phyloP scores from a whole-genome alignment of 192 early-diverging fungal genomes.

The Linnemannia hyalina region DNA sequence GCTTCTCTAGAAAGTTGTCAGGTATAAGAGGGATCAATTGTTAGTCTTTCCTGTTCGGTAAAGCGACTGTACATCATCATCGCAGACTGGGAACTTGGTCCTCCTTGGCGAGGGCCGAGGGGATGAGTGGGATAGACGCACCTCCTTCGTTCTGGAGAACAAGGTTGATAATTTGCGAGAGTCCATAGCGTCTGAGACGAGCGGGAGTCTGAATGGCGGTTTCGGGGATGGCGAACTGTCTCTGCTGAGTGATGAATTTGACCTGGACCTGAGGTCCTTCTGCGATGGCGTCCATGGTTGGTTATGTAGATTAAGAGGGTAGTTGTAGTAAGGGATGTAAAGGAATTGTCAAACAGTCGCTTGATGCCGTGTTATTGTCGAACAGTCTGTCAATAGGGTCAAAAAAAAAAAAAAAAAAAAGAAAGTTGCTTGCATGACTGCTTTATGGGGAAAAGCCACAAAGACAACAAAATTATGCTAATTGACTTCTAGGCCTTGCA shows the following conservation, averaged over 20 bases:
- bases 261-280: slow-evolving; percentile 82
- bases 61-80: background rate
- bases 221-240: slow-evolving; percentile 82
- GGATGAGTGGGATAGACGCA: slow-evolving; percentile 5
- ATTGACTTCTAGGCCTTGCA: background rate
- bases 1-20: slow-evolving; percentile 63
- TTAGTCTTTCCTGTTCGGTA: background rate
- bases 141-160: slow-evolving; percentile 70
- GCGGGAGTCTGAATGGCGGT: slow-evolving; percentile 91
- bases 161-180: slow-evolving; percentile 96
- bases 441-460: slow-evolving; percentile 7
- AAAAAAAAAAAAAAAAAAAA: slow-evolving; percentile 40
- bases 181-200: slow-evolving; percentile 85
- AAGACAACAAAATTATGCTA: background rate
- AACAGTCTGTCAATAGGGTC: background rate
- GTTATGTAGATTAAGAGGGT: slow-evolving; percentile 1
- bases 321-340: background rate
- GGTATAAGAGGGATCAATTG: background rate
- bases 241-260: slow-evolving; percentile 83
- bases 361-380: background rate
- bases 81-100: background rate
- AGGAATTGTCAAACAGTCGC: background rate
- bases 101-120: background rate
- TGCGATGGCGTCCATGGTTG: slow-evolving; percentile 49
- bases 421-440: slow-evolving; percentile 17